These are phyloP conservation scores for Boletus fagicola DNA, from an alignment of 768 basidiomycete genomes.

Conservation along the genomic window DNA sequence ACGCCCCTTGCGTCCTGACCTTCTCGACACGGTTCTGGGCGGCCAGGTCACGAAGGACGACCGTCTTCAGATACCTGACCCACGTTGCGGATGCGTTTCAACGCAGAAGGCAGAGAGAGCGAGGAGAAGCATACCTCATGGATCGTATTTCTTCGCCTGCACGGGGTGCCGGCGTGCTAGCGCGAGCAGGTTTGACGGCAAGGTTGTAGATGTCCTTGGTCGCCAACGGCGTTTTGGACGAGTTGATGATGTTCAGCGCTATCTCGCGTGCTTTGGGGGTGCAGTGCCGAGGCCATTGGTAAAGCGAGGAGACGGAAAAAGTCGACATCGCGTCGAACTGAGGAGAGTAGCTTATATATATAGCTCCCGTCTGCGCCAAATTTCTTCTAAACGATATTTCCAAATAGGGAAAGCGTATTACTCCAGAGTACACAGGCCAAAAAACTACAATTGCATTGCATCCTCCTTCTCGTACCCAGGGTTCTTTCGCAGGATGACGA, in stretches of 20 bases:
- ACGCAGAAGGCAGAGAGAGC: neutral
- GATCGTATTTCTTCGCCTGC: slow-evolving; percentile 54
- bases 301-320: slow-evolving; percentile 19
- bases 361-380: neutral
- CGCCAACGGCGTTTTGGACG: slow-evolving; percentile 23
- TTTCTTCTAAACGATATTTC: neutral
- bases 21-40: slow-evolving; percentile 44
- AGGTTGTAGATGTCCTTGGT: slow-evolving; percentile 30
- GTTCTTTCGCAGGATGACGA: slow-evolving; percentile 90
- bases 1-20: slow-evolving; percentile 33
- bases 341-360: too few species aligned
- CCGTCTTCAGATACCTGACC: slow-evolving; percentile 53
- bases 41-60: slow-evolving; percentile 48
- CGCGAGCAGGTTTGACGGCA: slow-evolving; percentile 13
- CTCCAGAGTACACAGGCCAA: slow-evolving; percentile 3
- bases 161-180: slow-evolving; percentile 35
- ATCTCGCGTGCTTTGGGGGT: slow-evolving; percentile 23
- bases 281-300: slow-evolving; percentile 24
- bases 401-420: slow-evolving; percentile 4
- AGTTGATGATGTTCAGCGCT: slow-evolving; percentile 21
- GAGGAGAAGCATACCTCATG: slow-evolving; percentile 39
- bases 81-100: neutral
- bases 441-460: slow-evolving; percentile 68
- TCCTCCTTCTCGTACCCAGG: slow-evolving; percentile 87
- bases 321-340: slow-evolving; percentile 6